phyloP scores from a whole-genome alignment of 2,329 filamentous ascomycete genomes.

The Incumbomyces lentus region DNA sequence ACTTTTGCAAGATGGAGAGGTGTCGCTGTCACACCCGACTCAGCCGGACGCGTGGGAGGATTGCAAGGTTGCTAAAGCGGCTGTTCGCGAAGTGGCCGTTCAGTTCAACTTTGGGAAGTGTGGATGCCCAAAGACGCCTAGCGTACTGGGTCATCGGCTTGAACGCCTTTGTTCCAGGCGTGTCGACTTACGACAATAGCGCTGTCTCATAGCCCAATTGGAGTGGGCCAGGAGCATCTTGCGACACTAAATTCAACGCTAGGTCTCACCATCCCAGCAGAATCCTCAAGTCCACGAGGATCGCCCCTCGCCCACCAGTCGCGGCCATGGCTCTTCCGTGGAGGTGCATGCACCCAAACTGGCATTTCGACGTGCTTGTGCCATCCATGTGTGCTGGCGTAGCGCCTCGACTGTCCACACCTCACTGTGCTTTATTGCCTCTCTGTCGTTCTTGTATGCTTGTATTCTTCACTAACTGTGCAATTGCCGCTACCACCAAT shows the following conservation, averaged over 20 bases:
- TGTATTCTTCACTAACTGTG: slow-evolving; percentile 13
- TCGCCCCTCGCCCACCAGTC: slow-evolving; percentile 1
- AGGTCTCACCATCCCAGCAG: slow-evolving; percentile 7
- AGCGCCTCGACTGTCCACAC: slow-evolving; percentile 23
- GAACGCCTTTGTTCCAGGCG: slow-evolving; percentile 1
- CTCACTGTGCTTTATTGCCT: slow-evolving; percentile 20
- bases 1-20: too few species aligned
- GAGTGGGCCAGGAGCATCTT: not conserved
- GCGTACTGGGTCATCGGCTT: not conserved
- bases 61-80: not conserved
- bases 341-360: not conserved
- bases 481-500: slow-evolving; percentile 20
- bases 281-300: not conserved
- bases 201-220: slow-evolving; percentile 1
- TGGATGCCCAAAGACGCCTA: not conserved
- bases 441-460: slow-evolving; percentile 17
- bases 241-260: not conserved
- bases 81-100: not conserved
- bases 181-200: not conserved
- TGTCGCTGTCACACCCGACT: not conserved
- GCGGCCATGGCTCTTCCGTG: not conserved
- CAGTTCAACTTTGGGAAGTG: too few species aligned
- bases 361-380: slow-evolving; percentile 1
- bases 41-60: too few species aligned
- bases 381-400: slow-evolving; percentile 6